Evolutionary conservation across 192 early-diverging fungal species (phyloP), one percentile per base, ranked within the genome.

Genomic region (Glomus cerebriforme): DNA sequence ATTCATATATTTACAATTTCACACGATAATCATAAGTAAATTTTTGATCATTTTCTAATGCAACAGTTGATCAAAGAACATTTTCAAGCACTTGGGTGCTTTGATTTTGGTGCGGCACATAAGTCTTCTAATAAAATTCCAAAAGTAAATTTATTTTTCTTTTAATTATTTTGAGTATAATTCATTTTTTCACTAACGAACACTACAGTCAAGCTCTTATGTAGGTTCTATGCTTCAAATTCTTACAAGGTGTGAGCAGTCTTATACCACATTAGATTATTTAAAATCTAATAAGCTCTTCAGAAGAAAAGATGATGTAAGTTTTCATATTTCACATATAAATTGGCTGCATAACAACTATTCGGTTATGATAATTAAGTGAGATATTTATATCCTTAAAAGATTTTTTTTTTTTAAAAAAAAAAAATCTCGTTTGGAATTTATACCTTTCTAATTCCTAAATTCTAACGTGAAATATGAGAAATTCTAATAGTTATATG

Each of bases 11-110:
- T n/a, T n/a, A n/a, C n/a, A n/a, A n/a, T n/a, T n/a, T n/a, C n/a
- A n/a, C n/a, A n/a, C n/a, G n/a, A n/a, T n/a, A n/a, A n/a, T n/a
- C n/a, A n/a, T n/a, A n/a, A n/a, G n/a, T n/a, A n/a, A n/a, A n/a
- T n/a, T n/a, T n/a, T n/a, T n/a, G n/a, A n/a, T n/a, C n/a, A n/a
- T n/a, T n/a, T n/a, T n/a, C n/a, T n/a, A 54, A 79, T 79, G 77
- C 47, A 79, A 64, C 31, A 74, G 24, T 37, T 65, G 26, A 76
- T 32, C n/a, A 59, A 70, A 74, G 73, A 75, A n/a, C 47, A 34
- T 75, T 74, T 80, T 65, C 39, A 65, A 65, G 79, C 79, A 15
- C 59, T 80, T 47, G 79, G 70, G 1, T 80, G 79, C 54, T 80
- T 80, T 24, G 79, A 80, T 59, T 80, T 76, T 62, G 59, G n/a